These are phyloP conservation scores for Lomentospora prolificans DNA, from an alignment of 2,329 filamentous ascomycete species.

Conservation along the genomic window DNA sequence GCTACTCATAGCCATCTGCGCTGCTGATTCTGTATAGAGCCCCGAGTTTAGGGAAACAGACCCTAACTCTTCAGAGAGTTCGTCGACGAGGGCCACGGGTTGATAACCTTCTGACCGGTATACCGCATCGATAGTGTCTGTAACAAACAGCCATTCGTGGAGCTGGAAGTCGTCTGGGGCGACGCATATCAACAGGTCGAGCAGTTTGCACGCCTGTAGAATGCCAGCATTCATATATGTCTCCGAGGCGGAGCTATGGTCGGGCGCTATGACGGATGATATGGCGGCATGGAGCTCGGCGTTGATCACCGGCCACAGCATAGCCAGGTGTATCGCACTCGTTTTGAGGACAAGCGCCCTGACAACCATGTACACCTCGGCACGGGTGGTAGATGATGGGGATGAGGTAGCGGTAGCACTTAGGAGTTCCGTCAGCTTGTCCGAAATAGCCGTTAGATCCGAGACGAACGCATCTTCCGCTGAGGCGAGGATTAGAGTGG, in stretches of 20 bases:
- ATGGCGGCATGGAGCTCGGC: slow-evolving; percentile 74
- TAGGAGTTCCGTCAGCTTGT: slow-evolving; percentile 80
- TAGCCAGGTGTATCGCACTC: slow-evolving; percentile 67
- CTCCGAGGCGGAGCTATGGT: slow-evolving; percentile 53
- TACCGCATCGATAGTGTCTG: slow-evolving; percentile 91
- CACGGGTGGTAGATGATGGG: slow-evolving; percentile 78
- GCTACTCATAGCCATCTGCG: slow-evolving; percentile 24
- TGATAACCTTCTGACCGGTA: slow-evolving; percentile 65
- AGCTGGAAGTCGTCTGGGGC: slow-evolving; percentile 94
- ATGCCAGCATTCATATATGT: slow-evolving; percentile 68
- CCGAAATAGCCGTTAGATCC: slow-evolving; percentile 63
- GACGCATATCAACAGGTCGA: slow-evolving; percentile 78
- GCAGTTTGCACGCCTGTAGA: slow-evolving; percentile 85
- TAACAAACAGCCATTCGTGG: slow-evolving; percentile 96
- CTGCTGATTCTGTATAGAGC: slow-evolving; percentile 25
- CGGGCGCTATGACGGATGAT: slow-evolving; percentile 60
- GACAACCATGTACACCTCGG: slow-evolving; percentile 82
- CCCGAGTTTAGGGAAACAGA: slow-evolving; percentile 25
- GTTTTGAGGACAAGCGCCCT: slow-evolving; percentile 73
- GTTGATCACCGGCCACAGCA: slow-evolving; percentile 85
- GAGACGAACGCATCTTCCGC: slow-evolving; percentile 70
- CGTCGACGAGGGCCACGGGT: slow-evolving; percentile 70
- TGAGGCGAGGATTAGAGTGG: slow-evolving; percentile 68
- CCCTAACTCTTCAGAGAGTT: slow-evolving; percentile 68
- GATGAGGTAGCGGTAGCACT: slow-evolving; percentile 78